Evolutionary conservation across 2,329 filamentous ascomycete species (phyloP).

Genomic region (Ascochyta koolunga): DNA sequence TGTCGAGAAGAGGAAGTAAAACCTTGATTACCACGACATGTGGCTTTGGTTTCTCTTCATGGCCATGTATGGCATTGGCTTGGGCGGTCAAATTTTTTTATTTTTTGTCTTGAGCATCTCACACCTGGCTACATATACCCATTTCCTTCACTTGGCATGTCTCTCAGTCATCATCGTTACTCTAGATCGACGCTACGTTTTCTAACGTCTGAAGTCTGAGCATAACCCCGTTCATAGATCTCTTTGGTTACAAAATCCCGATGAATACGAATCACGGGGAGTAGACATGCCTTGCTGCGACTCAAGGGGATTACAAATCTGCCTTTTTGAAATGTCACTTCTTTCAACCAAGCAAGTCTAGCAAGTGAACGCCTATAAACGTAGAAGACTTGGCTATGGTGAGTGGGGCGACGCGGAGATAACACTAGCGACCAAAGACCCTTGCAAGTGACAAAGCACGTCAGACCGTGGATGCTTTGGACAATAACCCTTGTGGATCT

Average conservation of each 20-base stretch:
- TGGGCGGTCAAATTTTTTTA: background rate
- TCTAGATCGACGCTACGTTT: too few species aligned
- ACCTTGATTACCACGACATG: background rate
- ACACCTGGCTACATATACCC: constrained; percentile 9
- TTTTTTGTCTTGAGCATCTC: background rate
- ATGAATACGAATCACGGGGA: too few species aligned
- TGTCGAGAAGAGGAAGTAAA: constrained; percentile 26
- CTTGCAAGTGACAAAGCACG: background rate
- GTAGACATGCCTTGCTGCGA: too few species aligned
- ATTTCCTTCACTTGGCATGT: constrained; percentile 7
- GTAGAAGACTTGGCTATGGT: too few species aligned
- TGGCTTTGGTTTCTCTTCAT: background rate
- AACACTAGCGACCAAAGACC: background rate
- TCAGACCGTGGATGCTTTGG: constrained; percentile 4
- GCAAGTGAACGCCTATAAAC: too few species aligned
- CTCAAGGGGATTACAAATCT: too few species aligned
- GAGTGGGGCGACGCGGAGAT: background rate
- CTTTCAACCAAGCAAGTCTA: too few species aligned
- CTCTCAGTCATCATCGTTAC: too few species aligned
- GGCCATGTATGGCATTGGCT: background rate
- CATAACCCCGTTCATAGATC: too few species aligned
- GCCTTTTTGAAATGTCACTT: too few species aligned
- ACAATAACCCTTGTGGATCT: background rate
- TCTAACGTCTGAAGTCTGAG: too few species aligned
- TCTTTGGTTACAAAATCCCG: too few species aligned